Evolutionary conservation across 1,284 basidiomycete species (phyloP), one percentile per base, ranked within the genome.

Genomic region (Rhizoctonia solani): DNA sequence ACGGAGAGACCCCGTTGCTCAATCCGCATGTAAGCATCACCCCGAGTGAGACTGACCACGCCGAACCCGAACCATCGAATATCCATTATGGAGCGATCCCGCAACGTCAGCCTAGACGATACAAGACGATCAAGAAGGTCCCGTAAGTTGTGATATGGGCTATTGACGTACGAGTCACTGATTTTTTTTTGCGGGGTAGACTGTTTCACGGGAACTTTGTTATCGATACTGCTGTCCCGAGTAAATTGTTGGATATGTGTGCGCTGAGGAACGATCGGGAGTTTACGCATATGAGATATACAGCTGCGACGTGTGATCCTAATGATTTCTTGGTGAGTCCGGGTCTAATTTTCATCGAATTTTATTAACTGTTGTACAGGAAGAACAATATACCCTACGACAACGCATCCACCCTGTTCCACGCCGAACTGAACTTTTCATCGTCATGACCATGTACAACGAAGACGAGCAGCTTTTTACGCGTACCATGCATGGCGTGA

Each of bases 281-380:
- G 77, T 96, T 95, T 76, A 93, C 92, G 1, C 90, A 95, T 77
- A 93, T 98, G 92, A 86, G 95, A 5, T 95, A 95, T 78, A 89
- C 88, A 1, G 93, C 93, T 0, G 92, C 91, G n/a, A 96, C 94
- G 0, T 93, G 91, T 77, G 93, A 96, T 76, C 93, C 93, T 1
- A 92, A 96, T 75, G 87, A 93, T 74, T 97, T 96, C 77, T 84
- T 87, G 72, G 77, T 75, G 54, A 66, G 74, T 74, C 1, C n/a
- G n/a, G n/a, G 50, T 16, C 13, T 37, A 8, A 5, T 27, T 55
- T 21, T 21, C 29, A 14, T 29, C 25, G 34, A 25, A 5, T 13
- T 46, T 21, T 47, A 8, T 3, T 13, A 34, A 41, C 53, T 66
- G 13, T 30, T 6, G 4, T 23, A 37, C 54, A 77, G 75, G 81